phyloP scores from a whole-genome alignment of 345 rosid species.

The Aurinia saxatilis region DNA sequence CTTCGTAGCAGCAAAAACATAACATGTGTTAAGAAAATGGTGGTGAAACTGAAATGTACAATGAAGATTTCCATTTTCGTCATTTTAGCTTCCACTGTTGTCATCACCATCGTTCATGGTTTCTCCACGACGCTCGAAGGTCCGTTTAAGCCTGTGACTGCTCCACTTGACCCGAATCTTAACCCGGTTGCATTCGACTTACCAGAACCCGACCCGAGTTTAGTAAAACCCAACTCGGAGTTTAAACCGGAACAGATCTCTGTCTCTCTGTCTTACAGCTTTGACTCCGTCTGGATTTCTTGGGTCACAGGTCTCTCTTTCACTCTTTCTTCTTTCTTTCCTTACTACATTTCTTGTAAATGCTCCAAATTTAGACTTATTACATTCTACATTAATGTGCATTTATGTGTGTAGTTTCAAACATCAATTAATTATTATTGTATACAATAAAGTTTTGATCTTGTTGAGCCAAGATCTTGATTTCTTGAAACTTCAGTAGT shows the following conservation, averaged over 20 bases:
- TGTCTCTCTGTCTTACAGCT: conserved; percentile 56
- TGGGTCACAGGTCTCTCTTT: conserved; percentile 73
- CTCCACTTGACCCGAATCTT: conserved; percentile 52
- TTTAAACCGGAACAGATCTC: conserved; percentile 73
- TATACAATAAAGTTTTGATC: too few relatives aligned
- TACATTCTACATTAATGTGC: too few relatives aligned
- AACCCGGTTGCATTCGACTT: conserved; percentile 63
- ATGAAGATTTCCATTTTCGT: neutral
- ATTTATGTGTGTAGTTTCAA: too few relatives aligned
- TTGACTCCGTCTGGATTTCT: conserved; percentile 73
- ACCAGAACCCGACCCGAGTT: conserved; percentile 62
- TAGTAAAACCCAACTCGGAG: conserved; percentile 31
- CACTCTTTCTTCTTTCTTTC: neutral
- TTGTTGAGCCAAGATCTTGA: neutral
- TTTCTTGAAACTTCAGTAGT: neutral
- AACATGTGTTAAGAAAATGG: too few relatives aligned
- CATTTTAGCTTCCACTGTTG: neutral
- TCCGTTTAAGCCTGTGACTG: conserved; percentile 67
- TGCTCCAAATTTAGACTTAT: too few relatives aligned
- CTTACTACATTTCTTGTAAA: too few relatives aligned
- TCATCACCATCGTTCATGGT: conserved; percentile 19
- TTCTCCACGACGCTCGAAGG: conserved; percentile 59
- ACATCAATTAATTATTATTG: neutral
- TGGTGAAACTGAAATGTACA: neutral
- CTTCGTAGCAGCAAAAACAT: conserved; percentile 14